A percentile compares a stretch with the other conserved stretches of the same genome.
phyloP scores from a whole-genome alignment of 225 moss, liverwort and hornwort species.

The Physcomitrium patens region DNA sequence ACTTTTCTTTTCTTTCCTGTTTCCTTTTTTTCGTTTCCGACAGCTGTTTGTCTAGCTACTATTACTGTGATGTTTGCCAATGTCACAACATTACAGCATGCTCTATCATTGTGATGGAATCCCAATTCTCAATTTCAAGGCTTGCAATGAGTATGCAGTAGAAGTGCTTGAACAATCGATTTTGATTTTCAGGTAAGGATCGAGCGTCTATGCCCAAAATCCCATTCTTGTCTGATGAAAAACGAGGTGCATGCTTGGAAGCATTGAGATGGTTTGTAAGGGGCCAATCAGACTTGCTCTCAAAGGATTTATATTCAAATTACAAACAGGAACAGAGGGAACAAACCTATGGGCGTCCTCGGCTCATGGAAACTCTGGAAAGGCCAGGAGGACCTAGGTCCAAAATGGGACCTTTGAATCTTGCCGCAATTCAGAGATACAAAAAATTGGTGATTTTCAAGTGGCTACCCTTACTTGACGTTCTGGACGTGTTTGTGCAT shows the following conservation, averaged over 20 bases:
- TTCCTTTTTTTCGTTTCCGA: too few species aligned
- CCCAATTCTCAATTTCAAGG: neutral
- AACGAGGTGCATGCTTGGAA: constrained; percentile 78
- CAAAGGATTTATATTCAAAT: constrained; percentile 34
- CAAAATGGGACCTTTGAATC: constrained; percentile 37
- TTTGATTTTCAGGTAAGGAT: constrained; percentile 34
- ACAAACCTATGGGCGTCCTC: constrained; percentile 35
- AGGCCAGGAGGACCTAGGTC: constrained; percentile 28
- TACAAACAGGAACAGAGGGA: constrained; percentile 33
- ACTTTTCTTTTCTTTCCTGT: neutral
- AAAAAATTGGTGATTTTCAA: constrained; percentile 66
- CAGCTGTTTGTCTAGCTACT: neutral
- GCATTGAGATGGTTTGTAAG: constrained; percentile 57
- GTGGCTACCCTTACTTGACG: neutral
- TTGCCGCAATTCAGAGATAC: constrained; percentile 71
- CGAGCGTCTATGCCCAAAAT: constrained; percentile 60
- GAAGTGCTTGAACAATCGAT: neutral
- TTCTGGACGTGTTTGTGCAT: neutral
- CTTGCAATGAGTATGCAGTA: neutral
- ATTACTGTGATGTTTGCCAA: neutral
- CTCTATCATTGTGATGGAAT: neutral
- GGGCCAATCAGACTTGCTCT: constrained; percentile 20
- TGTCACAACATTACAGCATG: neutral
- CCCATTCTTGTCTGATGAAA: constrained; percentile 77
- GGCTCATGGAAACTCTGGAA: constrained; percentile 36